Conservation (phyloP, 129 eudicot genomes). For the Artemisia tridentata region DNA sequence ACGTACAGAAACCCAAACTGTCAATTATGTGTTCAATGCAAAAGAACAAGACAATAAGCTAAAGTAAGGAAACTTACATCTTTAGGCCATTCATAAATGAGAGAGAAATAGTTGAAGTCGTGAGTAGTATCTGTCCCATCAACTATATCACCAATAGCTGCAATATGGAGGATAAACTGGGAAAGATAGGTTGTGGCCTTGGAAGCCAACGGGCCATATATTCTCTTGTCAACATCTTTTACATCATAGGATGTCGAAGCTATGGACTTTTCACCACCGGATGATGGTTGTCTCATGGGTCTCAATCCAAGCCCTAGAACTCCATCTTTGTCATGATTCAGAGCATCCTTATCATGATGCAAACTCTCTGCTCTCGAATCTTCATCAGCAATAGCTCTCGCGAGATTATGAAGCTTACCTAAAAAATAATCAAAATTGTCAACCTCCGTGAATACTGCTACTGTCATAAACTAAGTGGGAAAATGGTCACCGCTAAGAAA, state of each 20-base stretch:
- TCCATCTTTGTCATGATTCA: slow-evolving; percentile 48
- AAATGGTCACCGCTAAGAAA: slow-evolving; percentile 76
- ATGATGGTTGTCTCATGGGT: slow-evolving; percentile 43
- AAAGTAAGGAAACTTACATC: slow-evolving; percentile 51
- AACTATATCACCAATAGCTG: slow-evolving; percentile 97
- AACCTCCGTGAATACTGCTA: slow-evolving; percentile 2
- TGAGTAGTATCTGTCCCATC: slow-evolving; percentile 99
- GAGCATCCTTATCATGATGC: slow-evolving; percentile 45
- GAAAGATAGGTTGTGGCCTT: slow-evolving; percentile 82
- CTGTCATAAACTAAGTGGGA: slow-evolving; percentile 3
- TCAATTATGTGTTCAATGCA: neutral
- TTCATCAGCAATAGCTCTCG: slow-evolving; percentile 98
- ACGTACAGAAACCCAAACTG: too few species aligned
- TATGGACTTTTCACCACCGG: slow-evolving; percentile 44
- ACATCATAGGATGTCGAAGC: slow-evolving; percentile 57
- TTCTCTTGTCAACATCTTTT: slow-evolving; percentile 75
- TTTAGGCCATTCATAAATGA: slow-evolving; percentile 96
- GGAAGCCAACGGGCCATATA: slow-evolving; percentile 67
- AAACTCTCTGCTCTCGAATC: slow-evolving; percentile 56
- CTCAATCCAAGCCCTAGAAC: slow-evolving; percentile 89
- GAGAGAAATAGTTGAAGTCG: slow-evolving; percentile 96
- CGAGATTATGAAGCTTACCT: slow-evolving; percentile 99
- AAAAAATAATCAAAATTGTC: slow-evolving; percentile 17
- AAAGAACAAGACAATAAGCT: neutral
- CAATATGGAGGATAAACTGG: slow-evolving; percentile 92